Conservation (phyloP, 1,284 basidiomycete species). For the Pseudozyma pruni region DNA sequence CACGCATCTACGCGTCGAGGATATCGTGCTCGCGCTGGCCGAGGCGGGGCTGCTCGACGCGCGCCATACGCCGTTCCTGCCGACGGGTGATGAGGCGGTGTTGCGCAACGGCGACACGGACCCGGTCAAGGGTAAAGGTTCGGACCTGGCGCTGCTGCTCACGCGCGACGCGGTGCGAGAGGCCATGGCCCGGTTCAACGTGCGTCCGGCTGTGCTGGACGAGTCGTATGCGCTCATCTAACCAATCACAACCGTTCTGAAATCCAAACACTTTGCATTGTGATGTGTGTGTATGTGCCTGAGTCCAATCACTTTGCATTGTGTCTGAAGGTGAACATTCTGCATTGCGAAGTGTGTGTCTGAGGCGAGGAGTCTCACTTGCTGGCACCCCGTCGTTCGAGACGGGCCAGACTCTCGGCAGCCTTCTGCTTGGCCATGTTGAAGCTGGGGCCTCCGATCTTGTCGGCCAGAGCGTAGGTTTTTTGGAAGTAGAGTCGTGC, state of each 20-base stretch:
- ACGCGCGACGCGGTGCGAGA: constrained; percentile 35
- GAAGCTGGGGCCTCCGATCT: constrained; percentile 22
- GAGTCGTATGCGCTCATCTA: constrained; percentile 45
- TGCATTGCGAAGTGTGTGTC: too few species aligned
- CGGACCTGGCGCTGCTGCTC: constrained; percentile 32
- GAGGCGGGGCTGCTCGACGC: constrained; percentile 81
- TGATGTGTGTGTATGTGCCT: too few species aligned
- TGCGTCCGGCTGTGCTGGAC: constrained; percentile 56
- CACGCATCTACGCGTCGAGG: constrained; percentile 84
- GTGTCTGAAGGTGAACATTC: background rate
- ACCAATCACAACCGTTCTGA: background rate
- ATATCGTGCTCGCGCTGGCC: constrained; percentile 85
- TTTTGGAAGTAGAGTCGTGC: constrained; percentile 51
- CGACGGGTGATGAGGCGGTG: constrained; percentile 11
- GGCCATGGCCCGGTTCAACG: constrained; percentile 32
- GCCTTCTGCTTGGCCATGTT: constrained; percentile 30
- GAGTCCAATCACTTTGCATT: too few species aligned
- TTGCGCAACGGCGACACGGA: background rate
- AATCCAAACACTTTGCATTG: background rate
- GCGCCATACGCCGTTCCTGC: constrained; percentile 37
- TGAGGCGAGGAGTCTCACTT: too few species aligned
- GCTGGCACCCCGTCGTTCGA: constrained; percentile 30
- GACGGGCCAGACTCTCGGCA: constrained; percentile 32
- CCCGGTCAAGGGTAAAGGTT: too few species aligned
- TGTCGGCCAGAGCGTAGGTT: constrained; percentile 41